Base-by-base conservation (phyloP, 805 yeast species). In the Candida odintsovae region DNA sequence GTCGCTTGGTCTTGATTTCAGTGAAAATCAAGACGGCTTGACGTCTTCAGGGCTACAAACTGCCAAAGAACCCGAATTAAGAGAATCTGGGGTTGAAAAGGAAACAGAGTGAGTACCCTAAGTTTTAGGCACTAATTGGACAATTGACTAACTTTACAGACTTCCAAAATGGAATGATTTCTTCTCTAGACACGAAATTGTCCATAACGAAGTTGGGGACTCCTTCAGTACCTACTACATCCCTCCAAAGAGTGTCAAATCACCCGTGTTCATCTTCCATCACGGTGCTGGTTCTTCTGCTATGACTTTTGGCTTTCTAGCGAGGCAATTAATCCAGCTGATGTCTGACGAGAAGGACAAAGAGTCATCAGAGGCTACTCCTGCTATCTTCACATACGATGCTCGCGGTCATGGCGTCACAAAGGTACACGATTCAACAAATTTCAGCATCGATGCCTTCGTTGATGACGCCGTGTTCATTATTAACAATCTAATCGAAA, bases 281-380 rank as follows among this genome's bases (percentile, higher is more conserved):
- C 99, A 94, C 64, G 99, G 99, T 2, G 97, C 97, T 1, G 99
- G 98, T 0, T 90, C 97, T 0, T 78, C 87, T 2, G 89, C 85
- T 0, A 68, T 87, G 66, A 75, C 97, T 1, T 94, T 86, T 68
- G 86, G 87, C 1, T 61, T 69, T 22, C 56, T 88, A 21, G 64
- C 77, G 1, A 63, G 57, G 40, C 57, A 60, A 10, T 52, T 78
- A 18, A 56, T 54, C 8, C 47, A 47, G 13, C 58, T 57, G 20
- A 58, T 65, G 47, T 40, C 43, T 6, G 38, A 41, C 2, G 48
- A 51, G 20, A 43, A 38, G 45, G 61, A 42, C 29, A 42, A 36
- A 50, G 61, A 42, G 38, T 56, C 39, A 40, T 48, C 54, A 9
- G 62, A 67, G 3, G 62, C 69, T 2, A 66, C 57, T 18, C 81